These are phyloP conservation scores for Antitrichia curtipendula DNA, from an alignment of 225 moss, liverwort and hornwort genomes.

Conservation along the genomic window DNA sequence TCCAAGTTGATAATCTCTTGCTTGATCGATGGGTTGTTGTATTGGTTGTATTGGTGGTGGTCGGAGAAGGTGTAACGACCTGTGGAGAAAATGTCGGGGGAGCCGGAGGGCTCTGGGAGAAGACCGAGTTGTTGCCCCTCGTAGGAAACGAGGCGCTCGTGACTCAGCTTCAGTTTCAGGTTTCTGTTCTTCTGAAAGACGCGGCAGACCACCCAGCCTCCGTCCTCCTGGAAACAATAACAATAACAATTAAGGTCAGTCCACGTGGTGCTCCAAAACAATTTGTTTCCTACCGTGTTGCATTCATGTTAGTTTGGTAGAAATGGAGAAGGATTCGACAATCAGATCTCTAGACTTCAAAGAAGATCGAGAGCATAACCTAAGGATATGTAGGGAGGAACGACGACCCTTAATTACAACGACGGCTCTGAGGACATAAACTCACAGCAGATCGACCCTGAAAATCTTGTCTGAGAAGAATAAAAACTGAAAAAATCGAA, in stretches of 20 bases:
- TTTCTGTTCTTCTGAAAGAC: slow-evolving; percentile 45
- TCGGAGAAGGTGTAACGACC: slow-evolving; percentile 4
- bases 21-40: background rate
- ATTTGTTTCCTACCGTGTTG: too few relatives aligned
- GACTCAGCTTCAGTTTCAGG: slow-evolving; percentile 20
- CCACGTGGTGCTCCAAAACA: background rate
- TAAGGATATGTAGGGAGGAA: background rate
- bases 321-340: background rate
- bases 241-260: background rate
- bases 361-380: background rate
- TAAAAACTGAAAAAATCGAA: background rate
- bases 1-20: slow-evolving; percentile 36
- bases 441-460: background rate
- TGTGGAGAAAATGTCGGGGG: slow-evolving; percentile 11
- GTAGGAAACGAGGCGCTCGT: slow-evolving; percentile 22
- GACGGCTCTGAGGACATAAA: background rate
- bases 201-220: slow-evolving; percentile 48
- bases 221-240: slow-evolving; percentile 19
- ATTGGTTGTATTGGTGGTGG: background rate
- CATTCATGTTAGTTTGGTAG: background rate
- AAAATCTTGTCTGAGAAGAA: background rate
- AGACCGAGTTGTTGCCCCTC: slow-evolving; percentile 16
- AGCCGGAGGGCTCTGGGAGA: background rate
- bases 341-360: background rate
- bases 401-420: background rate